Percentiles rank a stretch among this genome's conserved stretches.
Conservation (phyloP, 495 filamentous ascomycete genomes). For the Echria macrotheca region DNA sequence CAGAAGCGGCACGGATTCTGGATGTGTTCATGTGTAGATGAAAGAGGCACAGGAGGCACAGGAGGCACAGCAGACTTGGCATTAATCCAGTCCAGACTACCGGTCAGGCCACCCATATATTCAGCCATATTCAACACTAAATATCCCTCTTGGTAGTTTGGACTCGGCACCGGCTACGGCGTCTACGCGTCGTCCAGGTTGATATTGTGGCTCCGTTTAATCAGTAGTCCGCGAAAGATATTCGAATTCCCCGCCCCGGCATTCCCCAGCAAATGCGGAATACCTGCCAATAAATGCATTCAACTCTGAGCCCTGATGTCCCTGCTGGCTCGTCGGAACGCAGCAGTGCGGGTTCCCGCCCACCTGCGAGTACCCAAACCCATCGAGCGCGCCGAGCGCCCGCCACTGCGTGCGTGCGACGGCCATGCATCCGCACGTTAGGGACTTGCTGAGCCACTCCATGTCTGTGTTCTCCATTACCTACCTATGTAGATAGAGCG, state of each 20-base stretch:
- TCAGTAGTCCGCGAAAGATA: conserved; percentile 20
- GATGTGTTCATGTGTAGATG: no score
- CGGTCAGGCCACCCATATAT: no score
- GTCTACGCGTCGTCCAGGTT: no score
- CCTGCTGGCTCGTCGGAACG: conserved; percentile 39
- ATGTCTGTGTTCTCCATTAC: conserved; percentile 48
- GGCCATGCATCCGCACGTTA: conserved; percentile 51
- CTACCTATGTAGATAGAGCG: no score
- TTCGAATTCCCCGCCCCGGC: conserved; percentile 19
- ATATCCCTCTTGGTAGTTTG: no score
- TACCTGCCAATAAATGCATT: conserved; percentile 51
- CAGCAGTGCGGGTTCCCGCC: conserved; percentile 49
- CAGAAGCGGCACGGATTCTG: no score
- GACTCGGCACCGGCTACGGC: no score
- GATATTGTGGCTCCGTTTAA: conserved; percentile 16
- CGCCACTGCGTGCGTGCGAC: conserved; percentile 46
- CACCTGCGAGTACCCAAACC: conserved; percentile 49
- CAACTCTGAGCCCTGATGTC: conserved; percentile 40
- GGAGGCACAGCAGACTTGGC: no score
- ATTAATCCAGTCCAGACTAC: no score
- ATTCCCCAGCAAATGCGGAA: conserved; percentile 38
- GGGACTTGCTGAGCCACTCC: conserved; percentile 49
- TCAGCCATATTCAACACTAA: no score
- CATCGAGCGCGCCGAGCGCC: conserved; percentile 40
- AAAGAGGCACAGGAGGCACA: no score